phyloP scores from a whole-genome alignment of 225 moss, liverwort and hornwort species.

The Sphagnum tenellum region DNA sequence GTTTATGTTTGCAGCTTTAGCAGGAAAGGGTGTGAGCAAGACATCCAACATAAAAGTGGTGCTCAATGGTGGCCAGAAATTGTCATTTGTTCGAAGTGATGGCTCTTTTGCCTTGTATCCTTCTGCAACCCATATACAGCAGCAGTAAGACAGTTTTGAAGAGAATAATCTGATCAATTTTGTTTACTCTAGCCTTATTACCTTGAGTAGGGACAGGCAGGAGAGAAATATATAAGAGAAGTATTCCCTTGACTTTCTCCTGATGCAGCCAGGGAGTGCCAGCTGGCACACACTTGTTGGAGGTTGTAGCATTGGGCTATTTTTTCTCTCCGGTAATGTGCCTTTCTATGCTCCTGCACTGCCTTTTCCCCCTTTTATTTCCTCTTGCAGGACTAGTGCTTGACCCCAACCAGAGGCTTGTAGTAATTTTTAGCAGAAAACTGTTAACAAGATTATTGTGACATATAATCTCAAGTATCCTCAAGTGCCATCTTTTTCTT shows the following conservation, averaged over 20 bases:
- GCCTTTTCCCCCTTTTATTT: too few species aligned
- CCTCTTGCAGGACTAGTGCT: too few species aligned
- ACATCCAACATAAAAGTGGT: slow-evolving; percentile 50
- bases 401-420: too few species aligned
- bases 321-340: slow-evolving; percentile 66
- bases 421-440: too few species aligned
- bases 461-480: too few species aligned
- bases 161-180: too few species aligned
- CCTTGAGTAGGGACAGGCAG: too few species aligned
- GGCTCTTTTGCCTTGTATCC: slow-evolving; percentile 84
- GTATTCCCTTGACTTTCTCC: slow-evolving; percentile 18
- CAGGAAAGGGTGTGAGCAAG: slow-evolving; percentile 42
- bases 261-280: slow-evolving; percentile 54
- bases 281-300: slow-evolving; percentile 76
- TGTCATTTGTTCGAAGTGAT: slow-evolving; percentile 60
- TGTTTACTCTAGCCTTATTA: too few species aligned
- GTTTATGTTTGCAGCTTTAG: slow-evolving; percentile 33
- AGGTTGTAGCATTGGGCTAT: slow-evolving; percentile 72
- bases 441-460: too few species aligned
- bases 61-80: slow-evolving; percentile 66
- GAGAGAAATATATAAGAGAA: too few species aligned
- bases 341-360: neutral
- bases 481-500: neutral
- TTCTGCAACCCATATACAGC: neutral
- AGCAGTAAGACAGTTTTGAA: too few species aligned